Conservation (phyloP, 192 early-diverging fungal species). For the Gigaspora rosea region DNA sequence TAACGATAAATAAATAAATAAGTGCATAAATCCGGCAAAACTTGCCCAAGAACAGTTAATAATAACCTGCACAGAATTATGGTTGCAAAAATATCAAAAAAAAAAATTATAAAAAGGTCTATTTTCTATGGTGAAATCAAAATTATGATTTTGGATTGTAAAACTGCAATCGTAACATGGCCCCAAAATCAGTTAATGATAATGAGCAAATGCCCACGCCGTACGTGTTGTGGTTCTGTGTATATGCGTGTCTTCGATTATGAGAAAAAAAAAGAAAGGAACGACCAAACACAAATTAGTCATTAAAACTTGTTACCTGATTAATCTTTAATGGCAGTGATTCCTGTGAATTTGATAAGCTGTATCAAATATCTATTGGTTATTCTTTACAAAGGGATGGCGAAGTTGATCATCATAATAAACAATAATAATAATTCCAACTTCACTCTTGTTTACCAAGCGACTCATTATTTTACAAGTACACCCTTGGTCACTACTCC, state of each 20-base stretch:
- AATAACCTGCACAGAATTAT: background rate
- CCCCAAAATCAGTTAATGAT: background rate
- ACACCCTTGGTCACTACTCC: no score
- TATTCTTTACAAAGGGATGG: no score
- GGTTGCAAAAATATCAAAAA: no score
- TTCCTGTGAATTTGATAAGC: background rate
- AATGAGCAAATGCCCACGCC: background rate
- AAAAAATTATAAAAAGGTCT: background rate
- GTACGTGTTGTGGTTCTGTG: background rate
- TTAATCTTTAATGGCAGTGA: slow-evolving; percentile 15
- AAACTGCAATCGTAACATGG: background rate
- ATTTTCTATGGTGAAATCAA: no score
- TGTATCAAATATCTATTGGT: no score
- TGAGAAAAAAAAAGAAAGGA: background rate
- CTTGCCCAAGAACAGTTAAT: slow-evolving; percentile 8
- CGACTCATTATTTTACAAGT: no score
- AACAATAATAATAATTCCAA: no score
- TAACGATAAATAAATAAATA: slow-evolving; percentile 23
- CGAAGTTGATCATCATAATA: no score
- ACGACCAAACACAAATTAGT: background rate
- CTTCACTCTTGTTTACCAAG: no score
- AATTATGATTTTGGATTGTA: background rate
- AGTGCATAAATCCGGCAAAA: background rate
- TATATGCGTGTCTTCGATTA: background rate
- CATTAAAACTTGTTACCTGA: background rate